Conservation (phyloP, 2,329 filamentous ascomycete species). For the Lachnellula subtilissima region DNA sequence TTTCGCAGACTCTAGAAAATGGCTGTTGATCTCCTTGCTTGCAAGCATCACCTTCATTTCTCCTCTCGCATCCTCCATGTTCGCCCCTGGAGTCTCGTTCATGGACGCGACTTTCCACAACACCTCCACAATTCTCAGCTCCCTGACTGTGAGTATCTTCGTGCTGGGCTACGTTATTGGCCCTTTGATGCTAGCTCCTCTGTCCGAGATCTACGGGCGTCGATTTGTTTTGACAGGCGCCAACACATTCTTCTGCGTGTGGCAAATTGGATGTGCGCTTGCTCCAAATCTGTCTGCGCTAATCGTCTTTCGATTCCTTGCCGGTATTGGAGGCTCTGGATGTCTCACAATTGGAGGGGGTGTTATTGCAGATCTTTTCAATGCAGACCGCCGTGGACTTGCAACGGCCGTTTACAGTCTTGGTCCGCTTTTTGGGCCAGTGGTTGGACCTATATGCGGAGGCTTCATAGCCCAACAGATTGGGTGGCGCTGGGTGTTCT, state of each 20-base stretch:
- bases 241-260: slow-evolving; percentile 57
- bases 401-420: slow-evolving; percentile 28
- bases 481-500: slow-evolving; percentile 41
- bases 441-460: slow-evolving; percentile 29
- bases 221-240: slow-evolving; percentile 50
- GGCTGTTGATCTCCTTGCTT: slow-evolving; percentile 27
- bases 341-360: slow-evolving; percentile 41
- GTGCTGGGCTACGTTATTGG: slow-evolving; percentile 55
- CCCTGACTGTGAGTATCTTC: slow-evolving; percentile 43
- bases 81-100: slow-evolving; percentile 37
- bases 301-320: slow-evolving; percentile 44
- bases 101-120: slow-evolving; percentile 24
- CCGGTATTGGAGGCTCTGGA: slow-evolving; percentile 42
- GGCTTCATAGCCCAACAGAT: slow-evolving; percentile 40
- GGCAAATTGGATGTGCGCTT: slow-evolving; percentile 61
- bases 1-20: slow-evolving; percentile 33
- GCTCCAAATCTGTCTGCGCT: slow-evolving; percentile 44
- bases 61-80: slow-evolving; percentile 39
- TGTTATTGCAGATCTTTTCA: slow-evolving; percentile 39
- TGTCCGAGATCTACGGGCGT: slow-evolving; percentile 63
- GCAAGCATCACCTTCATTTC: slow-evolving; percentile 33
- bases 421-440: slow-evolving; percentile 28
- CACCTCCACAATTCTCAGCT: slow-evolving; percentile 18
- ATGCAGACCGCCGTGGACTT: slow-evolving; percentile 27
- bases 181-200: slow-evolving; percentile 51